phyloP scores from a whole-genome alignment of 1,139 yeast genomes.

The Pneumocystis carinii region DNA sequence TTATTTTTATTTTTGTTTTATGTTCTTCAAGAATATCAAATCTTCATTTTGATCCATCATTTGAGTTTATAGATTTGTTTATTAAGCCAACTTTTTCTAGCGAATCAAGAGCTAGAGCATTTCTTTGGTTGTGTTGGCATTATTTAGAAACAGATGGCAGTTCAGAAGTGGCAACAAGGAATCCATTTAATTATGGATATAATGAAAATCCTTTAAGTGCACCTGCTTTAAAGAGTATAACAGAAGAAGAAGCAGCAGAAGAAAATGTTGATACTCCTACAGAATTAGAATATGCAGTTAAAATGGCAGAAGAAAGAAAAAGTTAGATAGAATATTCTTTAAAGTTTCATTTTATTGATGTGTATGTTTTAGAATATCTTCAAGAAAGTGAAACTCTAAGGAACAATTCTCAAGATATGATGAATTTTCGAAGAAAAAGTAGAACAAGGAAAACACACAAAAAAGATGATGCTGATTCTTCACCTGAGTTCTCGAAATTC shows the following conservation, averaged over 20 bases:
- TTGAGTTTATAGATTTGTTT: conserved; percentile 48
- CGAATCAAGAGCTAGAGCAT: conserved; percentile 48
- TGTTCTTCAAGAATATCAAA: conserved; percentile 38
- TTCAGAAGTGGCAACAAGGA: conserved; percentile 36
- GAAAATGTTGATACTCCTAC: conserved; percentile 42
- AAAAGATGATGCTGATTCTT: not conserved
- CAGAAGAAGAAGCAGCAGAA: conserved; percentile 27
- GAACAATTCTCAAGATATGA: not conserved
- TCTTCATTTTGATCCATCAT: conserved; percentile 25
- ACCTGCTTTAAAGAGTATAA: conserved; percentile 33
- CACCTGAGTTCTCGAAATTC: not conserved
- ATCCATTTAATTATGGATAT: conserved; percentile 46
- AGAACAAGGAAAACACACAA: not conserved
- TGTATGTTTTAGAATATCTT: not conserved
- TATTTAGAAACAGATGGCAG: conserved; percentile 59
- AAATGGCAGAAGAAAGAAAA: conserved; percentile 1
- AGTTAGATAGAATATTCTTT: not conserved
- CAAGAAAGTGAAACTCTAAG: not conserved
- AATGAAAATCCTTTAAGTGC: conserved; percentile 24
- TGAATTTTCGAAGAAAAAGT: not conserved
- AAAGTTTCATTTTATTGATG: not conserved
- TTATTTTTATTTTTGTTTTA: conserved; percentile 60
- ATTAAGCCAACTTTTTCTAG: conserved; percentile 41
- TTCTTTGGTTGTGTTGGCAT: conserved; percentile 72
- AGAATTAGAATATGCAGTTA: conserved; percentile 1